Evolutionary conservation across 139 green algal genomes (phyloP), one percentile per base, ranked within the genome.

Genomic region (Chlamydomonas sphaeroides): DNA sequence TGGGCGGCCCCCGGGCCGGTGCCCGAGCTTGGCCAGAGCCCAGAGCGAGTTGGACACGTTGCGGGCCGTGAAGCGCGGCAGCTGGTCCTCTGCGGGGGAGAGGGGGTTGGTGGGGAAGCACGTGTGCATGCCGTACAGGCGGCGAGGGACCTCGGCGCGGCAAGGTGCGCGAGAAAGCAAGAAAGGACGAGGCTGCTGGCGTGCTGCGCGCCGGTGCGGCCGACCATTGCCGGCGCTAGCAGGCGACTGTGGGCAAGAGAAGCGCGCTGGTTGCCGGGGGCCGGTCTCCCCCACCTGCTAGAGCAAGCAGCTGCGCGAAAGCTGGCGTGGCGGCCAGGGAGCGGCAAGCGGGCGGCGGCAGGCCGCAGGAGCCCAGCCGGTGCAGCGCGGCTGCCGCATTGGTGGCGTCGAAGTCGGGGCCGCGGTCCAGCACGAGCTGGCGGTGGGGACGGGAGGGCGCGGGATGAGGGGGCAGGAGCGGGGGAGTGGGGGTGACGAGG

Each of bases 1-100:
- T n/a, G n/a, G n/a, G n/a, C n/a, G n/a, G n/a, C n/a, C n/a, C n/a
- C n/a, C n/a, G n/a, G n/a, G n/a, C n/a, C n/a, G n/a, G n/a, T n/a
- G n/a, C 0, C 56, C 45, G 33, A 88, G 51, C 56, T 95, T 95
- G 79, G 67, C 84, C 35, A 93, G 83, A 4, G 84, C 91, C 92
- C 92, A 95, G 7, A 92, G 23, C 38, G 85, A 87, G 83, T 95
- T 95, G 79, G 72, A 78, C 30, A 95, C 72, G 26, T 92, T 92
- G 87, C 94, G 92, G 36, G 72, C 42, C 42, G 62, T 82, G 75
- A 82, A 82, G 75, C 35, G 39, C 26, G n/a, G 59, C 41, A 63
- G 18, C 3, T 65, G 42, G 20, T 25, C 21, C 42, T 28, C 75
- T 82, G 63, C 7, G 15, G 0, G 10, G 14, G 45, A 5, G 48